Conservation (phyloP, 1,139 yeast species). For the Pichia sp. region DNA sequence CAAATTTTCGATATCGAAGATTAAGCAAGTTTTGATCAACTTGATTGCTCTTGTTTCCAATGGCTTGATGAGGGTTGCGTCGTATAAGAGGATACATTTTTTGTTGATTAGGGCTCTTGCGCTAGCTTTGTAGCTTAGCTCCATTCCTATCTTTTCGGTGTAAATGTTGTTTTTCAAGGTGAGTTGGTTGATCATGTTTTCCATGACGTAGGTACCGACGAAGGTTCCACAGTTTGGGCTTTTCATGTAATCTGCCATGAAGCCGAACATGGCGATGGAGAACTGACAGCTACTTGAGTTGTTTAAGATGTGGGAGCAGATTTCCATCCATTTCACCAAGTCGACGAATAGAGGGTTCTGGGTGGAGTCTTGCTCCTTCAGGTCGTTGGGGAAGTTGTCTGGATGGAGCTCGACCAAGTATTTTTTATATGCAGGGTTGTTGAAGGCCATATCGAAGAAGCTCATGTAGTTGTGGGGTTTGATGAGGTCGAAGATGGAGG, state of each 20-base stretch:
- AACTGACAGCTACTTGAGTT: slow-evolving; percentile 41
- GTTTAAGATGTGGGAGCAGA: slow-evolving; percentile 36
- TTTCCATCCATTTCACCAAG: slow-evolving; percentile 41
- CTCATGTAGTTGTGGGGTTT: slow-evolving; percentile 50
- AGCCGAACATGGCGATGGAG: slow-evolving; percentile 39
- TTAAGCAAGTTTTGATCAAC: slow-evolving; percentile 45
- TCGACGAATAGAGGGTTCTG: slow-evolving; percentile 30
- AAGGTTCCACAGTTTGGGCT: slow-evolving; percentile 25
- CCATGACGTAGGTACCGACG: slow-evolving; percentile 31
- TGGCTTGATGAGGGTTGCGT: slow-evolving; percentile 32
- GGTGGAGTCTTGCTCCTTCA: slow-evolving; percentile 16
- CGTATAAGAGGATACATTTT: slow-evolving; percentile 38
- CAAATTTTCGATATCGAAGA: slow-evolving; percentile 53
- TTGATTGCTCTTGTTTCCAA: slow-evolving; percentile 34
- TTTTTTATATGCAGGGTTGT: slow-evolving; percentile 37
- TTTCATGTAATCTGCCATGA: slow-evolving; percentile 32
- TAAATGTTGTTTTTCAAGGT: slow-evolving; percentile 27
- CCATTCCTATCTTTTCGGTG: slow-evolving; percentile 33
- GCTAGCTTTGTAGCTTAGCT: slow-evolving; percentile 41
- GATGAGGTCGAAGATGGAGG: slow-evolving; percentile 48
- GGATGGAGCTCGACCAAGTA: slow-evolving; percentile 20
- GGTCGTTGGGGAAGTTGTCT: slow-evolving; percentile 2
- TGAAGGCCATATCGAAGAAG: slow-evolving; percentile 49
- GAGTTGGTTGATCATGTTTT: slow-evolving; percentile 29
- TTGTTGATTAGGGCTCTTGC: slow-evolving; percentile 38